phyloP scores from a whole-genome alignment of 1,139 yeast species.

The Taphrina communis region DNA sequence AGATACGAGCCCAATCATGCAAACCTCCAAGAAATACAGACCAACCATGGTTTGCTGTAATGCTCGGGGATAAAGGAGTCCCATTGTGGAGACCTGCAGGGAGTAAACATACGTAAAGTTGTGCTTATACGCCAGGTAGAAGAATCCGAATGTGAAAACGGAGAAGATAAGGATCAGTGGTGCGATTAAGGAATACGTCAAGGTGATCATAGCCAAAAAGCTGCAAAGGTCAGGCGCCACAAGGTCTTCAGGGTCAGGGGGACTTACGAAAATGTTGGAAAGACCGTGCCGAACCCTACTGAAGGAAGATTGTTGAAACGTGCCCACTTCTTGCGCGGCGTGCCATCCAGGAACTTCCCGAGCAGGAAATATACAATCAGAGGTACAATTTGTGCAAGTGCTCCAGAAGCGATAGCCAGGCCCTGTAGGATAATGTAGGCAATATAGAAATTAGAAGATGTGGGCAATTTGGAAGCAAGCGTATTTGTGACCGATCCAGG shows the following conservation, averaged over 20 bases:
- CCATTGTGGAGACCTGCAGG: conserved; percentile 75
- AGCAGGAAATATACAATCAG: conserved; percentile 72
- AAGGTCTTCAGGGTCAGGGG: neutral
- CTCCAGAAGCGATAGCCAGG: conserved; percentile 77
- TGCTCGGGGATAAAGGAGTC: conserved; percentile 85
- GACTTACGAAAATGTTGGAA: conserved; percentile 66
- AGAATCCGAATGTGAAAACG: conserved; percentile 67
- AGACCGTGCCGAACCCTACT: conserved; percentile 84
- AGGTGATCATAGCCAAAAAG: conserved; percentile 65
- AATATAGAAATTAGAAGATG: conserved; percentile 82
- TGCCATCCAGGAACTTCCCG: conserved; percentile 71
- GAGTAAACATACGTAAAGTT: conserved; percentile 73
- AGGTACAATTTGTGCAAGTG: conserved; percentile 76
- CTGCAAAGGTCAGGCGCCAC: neutral
- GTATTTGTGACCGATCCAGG: conserved; percentile 70
- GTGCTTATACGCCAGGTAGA: conserved; percentile 80
- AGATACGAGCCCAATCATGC: conserved; percentile 81
- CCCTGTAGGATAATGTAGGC: conserved; percentile 81
- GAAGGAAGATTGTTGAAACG: conserved; percentile 69
- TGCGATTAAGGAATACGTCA: conserved; percentile 81
- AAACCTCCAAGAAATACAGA: conserved; percentile 81
- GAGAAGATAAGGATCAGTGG: conserved; percentile 78
- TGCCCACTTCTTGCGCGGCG: conserved; percentile 85
- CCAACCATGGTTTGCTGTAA: conserved; percentile 88
- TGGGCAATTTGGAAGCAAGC: conserved; percentile 77